phyloP scores from a whole-genome alignment of 345 rosid species.

The Brassica carinata region DNA sequence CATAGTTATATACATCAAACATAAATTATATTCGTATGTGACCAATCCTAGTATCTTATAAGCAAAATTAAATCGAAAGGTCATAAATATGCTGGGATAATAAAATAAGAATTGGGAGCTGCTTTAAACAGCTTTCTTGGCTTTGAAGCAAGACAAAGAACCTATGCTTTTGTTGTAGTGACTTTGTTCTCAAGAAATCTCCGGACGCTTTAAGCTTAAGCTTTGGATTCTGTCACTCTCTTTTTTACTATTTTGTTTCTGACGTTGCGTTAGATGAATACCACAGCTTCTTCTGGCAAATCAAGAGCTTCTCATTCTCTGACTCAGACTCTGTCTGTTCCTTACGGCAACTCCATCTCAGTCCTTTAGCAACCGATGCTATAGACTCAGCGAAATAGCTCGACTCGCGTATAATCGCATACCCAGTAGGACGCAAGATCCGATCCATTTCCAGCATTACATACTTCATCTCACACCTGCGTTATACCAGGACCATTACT shows the following conservation, averaged over 20 bases:
- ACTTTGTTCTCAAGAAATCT: constrained; percentile 28
- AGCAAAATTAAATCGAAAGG: no score
- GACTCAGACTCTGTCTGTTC: constrained; percentile 65
- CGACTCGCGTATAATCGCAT: constrained; percentile 78
- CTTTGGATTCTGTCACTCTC: not conserved
- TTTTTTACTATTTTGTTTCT: constrained; percentile 2
- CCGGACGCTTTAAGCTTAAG: constrained; percentile 32
- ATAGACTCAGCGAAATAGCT: constrained; percentile 67
- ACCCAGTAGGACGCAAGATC: constrained; percentile 80
- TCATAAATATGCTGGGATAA: constrained; percentile 37
- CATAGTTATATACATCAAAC: no score
- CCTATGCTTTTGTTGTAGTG: constrained; percentile 20
- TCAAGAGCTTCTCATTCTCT: constrained; percentile 73
- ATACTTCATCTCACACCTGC: constrained; percentile 88
- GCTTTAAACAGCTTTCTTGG: constrained; percentile 33
- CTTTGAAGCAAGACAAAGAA: constrained; percentile 34
- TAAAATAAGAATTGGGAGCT: constrained; percentile 25
- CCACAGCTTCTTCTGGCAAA: constrained; percentile 96
- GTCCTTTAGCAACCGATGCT: constrained; percentile 66
- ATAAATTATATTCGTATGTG: no score
- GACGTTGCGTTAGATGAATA: constrained; percentile 47
- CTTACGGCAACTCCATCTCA: constrained; percentile 86
- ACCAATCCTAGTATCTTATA: no score
- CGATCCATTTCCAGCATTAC: constrained; percentile 94
- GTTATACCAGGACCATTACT: constrained; percentile 4